A percentile compares a stretch with the other conserved stretches of the same genome.
Evolutionary conservation across 2,329 filamentous ascomycete genomes (phyloP).

Genomic region (Cordyceps pruinosa): DNA sequence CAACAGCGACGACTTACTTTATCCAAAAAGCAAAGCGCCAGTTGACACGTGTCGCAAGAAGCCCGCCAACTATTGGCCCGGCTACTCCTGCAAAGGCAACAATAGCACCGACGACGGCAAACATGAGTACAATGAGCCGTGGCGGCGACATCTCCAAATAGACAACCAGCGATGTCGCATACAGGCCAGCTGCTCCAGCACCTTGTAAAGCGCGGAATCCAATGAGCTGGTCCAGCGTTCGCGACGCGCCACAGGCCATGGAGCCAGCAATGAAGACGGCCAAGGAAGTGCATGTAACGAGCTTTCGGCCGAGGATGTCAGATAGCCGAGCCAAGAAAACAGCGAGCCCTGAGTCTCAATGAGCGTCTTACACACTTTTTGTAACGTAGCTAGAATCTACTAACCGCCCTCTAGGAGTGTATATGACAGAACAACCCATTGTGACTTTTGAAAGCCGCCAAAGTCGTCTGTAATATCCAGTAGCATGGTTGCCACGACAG

Average conservation of each 20-base stretch:
- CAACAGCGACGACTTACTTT: too few species aligned
- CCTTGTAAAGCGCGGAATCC: constrained; percentile 16
- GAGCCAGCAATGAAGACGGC: constrained; percentile 14
- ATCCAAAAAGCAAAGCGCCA: constrained; percentile 16
- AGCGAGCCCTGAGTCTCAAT: constrained; percentile 12
- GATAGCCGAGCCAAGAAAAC: constrained; percentile 14
- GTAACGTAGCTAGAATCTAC: constrained; percentile 21
- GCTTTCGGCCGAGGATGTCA: constrained; percentile 13
- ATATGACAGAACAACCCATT: not conserved
- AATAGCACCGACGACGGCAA: constrained; percentile 12
- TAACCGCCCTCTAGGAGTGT: not conserved
- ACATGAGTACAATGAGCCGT: constrained; percentile 4
- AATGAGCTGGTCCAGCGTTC: constrained; percentile 15
- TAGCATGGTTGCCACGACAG: not conserved
- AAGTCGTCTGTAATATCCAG: not conserved
- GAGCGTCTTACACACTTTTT: not conserved
- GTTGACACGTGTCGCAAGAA: constrained; percentile 6
- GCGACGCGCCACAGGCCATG: constrained; percentile 12
- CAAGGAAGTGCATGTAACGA: constrained; percentile 10
- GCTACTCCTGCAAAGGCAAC: constrained; percentile 15
- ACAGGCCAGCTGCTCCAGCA: constrained; percentile 16
- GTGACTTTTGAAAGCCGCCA: not conserved
- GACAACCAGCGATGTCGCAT: constrained; percentile 15
- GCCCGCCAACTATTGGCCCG: constrained; percentile 15
- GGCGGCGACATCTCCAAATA: constrained; percentile 15